phyloP scores from a whole-genome alignment of 2,329 filamentous ascomycete species.

The Colletotrichum simmondsii region DNA sequence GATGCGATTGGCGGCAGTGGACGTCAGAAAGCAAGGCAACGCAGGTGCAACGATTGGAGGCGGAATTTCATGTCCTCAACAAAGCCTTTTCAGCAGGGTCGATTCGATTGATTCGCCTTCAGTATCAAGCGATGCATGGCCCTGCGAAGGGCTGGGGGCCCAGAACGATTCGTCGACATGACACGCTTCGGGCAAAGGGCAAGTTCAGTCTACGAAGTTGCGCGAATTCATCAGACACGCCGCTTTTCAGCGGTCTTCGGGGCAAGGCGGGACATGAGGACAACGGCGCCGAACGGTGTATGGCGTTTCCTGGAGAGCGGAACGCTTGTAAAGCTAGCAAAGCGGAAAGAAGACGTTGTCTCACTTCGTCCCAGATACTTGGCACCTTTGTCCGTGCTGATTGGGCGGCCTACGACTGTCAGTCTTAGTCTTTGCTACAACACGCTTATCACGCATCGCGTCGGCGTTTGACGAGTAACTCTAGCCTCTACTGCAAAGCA shows the following conservation, averaged over 20 bases:
- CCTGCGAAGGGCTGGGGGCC: not conserved
- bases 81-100: not conserved
- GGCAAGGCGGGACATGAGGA: not conserved
- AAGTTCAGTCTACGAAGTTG: not conserved
- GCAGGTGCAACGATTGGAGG: not conserved
- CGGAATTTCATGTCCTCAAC: not conserved
- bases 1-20: slow-evolving; percentile 3
- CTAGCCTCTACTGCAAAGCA: not conserved
- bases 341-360: slow-evolving; percentile 6
- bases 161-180: not conserved
- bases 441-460: not conserved
- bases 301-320: not conserved
- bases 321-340: not conserved
- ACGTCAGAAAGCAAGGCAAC: not conserved
- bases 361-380: not conserved
- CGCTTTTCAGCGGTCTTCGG: not conserved
- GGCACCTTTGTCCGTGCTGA: not conserved
- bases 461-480: not conserved
- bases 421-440: not conserved
- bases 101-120: not conserved
- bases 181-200: not conserved
- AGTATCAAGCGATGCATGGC: not conserved
- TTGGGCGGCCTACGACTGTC: slow-evolving; percentile 22
- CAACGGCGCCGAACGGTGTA: not conserved
- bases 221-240: not conserved